Conservation (phyloP, 306 rosid species). For the Dryas octopetala region DNA sequence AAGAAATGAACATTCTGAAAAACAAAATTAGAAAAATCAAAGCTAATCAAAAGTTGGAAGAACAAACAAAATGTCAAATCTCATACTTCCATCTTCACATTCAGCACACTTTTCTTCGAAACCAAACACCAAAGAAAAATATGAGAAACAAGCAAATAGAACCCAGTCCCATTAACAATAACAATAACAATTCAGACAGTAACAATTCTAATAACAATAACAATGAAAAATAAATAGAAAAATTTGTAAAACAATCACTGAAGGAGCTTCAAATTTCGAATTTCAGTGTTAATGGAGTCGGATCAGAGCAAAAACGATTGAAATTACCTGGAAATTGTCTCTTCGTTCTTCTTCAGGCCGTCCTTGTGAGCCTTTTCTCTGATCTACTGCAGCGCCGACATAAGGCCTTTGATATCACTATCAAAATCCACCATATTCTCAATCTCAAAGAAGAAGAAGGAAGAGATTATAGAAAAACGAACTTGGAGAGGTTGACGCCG, state of each 20-base stretch:
- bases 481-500: slow-evolving; percentile 76
- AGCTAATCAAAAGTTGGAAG: not conserved
- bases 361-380: slow-evolving; percentile 84
- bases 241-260: not conserved
- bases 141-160: not conserved
- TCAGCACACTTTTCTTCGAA: not conserved
- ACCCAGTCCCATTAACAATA: not conserved
- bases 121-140: not conserved
- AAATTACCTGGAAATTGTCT: slow-evolving; percentile 80
- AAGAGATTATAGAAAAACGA: slow-evolving; percentile 20
- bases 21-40: not conserved
- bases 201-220: no score
- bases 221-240: not conserved
- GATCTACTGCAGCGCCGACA: slow-evolving; percentile 80
- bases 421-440: slow-evolving; percentile 15
- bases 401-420: slow-evolving; percentile 82
- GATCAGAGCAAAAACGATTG: not conserved
- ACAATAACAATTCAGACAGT: no score
- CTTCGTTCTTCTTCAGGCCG: slow-evolving; percentile 93
- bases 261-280: not conserved
- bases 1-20: not conserved
- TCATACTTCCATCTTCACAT: not conserved
- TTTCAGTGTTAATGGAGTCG: not conserved
- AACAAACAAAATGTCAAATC: slow-evolving; percentile 5
- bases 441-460: not conserved